Evolutionary conservation across 192 early-diverging fungal species (phyloP).

Genomic region (Podila verticillata): DNA sequence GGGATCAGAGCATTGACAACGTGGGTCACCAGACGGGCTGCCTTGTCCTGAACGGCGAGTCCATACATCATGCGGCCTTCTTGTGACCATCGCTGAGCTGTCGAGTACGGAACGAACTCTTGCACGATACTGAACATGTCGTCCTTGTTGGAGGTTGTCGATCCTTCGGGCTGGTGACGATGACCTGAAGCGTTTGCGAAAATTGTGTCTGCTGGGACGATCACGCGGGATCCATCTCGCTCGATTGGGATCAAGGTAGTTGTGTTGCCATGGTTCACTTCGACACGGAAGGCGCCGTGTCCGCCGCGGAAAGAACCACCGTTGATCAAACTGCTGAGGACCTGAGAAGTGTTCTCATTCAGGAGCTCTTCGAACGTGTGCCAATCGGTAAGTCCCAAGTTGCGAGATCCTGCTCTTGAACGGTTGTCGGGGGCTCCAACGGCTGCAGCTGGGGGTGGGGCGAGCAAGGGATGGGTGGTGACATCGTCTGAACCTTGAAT

Average conservation of each 20-base stretch:
- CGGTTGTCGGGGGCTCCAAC: conserved; percentile 8
- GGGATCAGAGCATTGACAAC: conserved; percentile 80
- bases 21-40: conserved; percentile 65
- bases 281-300: conserved; percentile 44
- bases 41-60: conserved; percentile 63
- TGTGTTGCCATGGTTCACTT: conserved; percentile 30
- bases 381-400: conserved; percentile 58
- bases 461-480: conserved; percentile 73
- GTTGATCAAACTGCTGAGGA: conserved; percentile 40
- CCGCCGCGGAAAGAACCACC: conserved; percentile 36
- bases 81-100: conserved; percentile 86
- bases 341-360: conserved; percentile 40
- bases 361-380: conserved; percentile 74
- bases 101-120: conserved; percentile 72
- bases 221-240: conserved; percentile 10
- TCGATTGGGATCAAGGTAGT: conserved; percentile 16
- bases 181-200: conserved; percentile 5
- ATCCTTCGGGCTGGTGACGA: conserved; percentile 12
- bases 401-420: conserved; percentile 43
- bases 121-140: conserved; percentile 70
- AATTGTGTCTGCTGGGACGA: conserved; percentile 46
- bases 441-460: conserved; percentile 39
- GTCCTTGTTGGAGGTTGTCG: conserved; percentile 13
- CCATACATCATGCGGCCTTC: conserved; percentile 88
- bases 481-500: conserved; percentile 60